Base-by-base conservation (phyloP, 352 stramenopile genomes). In the Globisporangium takayamanum region DNA sequence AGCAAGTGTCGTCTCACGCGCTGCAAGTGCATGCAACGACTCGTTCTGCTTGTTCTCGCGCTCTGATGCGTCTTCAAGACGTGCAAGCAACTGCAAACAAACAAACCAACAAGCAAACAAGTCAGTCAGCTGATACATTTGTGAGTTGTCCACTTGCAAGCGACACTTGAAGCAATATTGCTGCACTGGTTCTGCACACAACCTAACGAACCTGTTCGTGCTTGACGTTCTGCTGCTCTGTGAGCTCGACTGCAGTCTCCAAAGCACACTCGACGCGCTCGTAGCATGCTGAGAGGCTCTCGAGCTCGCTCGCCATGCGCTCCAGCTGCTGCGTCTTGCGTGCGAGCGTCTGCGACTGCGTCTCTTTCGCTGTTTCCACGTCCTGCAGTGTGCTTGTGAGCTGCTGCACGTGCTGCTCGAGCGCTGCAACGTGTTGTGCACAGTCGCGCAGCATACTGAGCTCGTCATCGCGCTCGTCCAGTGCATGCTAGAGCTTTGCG, bases 161-260 rank as follows among this genome's bases (percentile, higher is more conserved):
- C 33, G 33, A 39, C 33, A 10, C 33, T 39, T 12, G 33, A 39
- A 10, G 33, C 30, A 8, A 36, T 36, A 8, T 36, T 36, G 30
- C 33, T 39, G 33, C 33, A 12, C 33, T 39, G 33, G 33, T 14
- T 39, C 33, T 33, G 28, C 5, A 5, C 28, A 33, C 39, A 14
- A 3, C 12, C 28, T 5, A 44, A 33, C 66, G 1, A 55, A 80
- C 72, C 59, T 77, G 57, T 15, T 72, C 52, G 30, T 57, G 70
- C 56, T 66, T 64, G 39, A 67, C 44, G 28, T 80, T 78, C 57
- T 80, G 69, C 30, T 73, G 67, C 46, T 80, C 72, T 8, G 57
- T 59, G 18, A 77, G 58, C 10, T 41, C 62, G 11, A 67, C 67
- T 16, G 69, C 69, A 14, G 37, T 56, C 50, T 73, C 63, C 6